A percentile compares a stretch with the other conserved stretches of the same genome.
Conservation (phyloP, 2,329 filamentous ascomycete species). For the Myriangium duriaei region DNA sequence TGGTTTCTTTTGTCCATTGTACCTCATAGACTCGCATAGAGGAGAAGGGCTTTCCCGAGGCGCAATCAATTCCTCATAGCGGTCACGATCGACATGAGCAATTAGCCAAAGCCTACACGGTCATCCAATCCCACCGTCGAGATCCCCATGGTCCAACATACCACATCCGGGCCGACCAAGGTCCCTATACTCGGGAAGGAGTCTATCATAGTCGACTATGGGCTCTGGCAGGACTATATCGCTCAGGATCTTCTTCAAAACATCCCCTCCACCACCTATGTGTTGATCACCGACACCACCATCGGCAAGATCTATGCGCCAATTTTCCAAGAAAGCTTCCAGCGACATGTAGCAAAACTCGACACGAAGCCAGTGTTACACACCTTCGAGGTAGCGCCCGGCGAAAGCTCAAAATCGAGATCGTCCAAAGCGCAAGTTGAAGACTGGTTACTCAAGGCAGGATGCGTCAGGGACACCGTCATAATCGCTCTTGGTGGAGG, state of each 20-base stretch:
- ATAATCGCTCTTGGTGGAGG: conserved; percentile 90
- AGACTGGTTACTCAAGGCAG: conserved; percentile 87
- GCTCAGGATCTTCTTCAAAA: conserved; percentile 66
- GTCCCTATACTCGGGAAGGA: conserved; percentile 81
- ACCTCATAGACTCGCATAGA: no score
- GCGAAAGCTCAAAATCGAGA: conserved; percentile 85
- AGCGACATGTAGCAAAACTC: conserved; percentile 27
- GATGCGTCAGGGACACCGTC: conserved; percentile 90
- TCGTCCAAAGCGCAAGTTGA: conserved; percentile 92
- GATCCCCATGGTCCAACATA: conserved; percentile 4
- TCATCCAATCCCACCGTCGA: neutral
- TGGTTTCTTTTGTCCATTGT: no score
- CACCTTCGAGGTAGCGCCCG: conserved; percentile 74
- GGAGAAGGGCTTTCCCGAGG: no score
- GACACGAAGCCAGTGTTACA: conserved; percentile 54
- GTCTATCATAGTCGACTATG: conserved; percentile 83
- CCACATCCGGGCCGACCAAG: conserved; percentile 32
- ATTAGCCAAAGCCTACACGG: no score
- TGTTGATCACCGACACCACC: conserved; percentile 94
- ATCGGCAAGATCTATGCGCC: conserved; percentile 69
- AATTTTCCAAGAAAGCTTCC: conserved; percentile 58
- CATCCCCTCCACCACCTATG: conserved; percentile 77
- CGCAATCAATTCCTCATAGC: no score
- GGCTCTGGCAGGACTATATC: conserved; percentile 74
- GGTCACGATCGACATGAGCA: no score